Conservation (phyloP, 2,329 filamentous ascomycete species). For the Fusarium tanahbumbuense region DNA sequence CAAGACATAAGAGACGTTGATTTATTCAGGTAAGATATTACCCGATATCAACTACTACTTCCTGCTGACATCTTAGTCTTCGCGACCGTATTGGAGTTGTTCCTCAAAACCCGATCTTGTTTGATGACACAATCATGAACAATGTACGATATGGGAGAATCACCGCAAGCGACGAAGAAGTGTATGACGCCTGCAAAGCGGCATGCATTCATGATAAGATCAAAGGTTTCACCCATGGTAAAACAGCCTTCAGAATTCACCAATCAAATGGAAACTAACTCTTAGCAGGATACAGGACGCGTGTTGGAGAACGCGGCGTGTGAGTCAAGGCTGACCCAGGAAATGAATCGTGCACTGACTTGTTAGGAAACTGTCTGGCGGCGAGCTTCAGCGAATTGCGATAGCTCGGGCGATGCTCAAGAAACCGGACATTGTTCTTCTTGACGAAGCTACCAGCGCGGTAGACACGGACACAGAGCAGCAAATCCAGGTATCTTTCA, state of each 20-base stretch:
- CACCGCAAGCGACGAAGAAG: constrained; percentile 65
- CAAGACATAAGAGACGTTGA: constrained; percentile 68
- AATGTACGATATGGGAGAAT: constrained; percentile 69
- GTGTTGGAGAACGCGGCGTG: constrained; percentile 64
- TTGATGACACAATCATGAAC: constrained; percentile 69
- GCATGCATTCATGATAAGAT: constrained; percentile 71
- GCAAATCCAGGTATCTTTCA: constrained; percentile 72
- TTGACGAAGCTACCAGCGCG: constrained; percentile 83
- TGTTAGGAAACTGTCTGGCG: constrained; percentile 70
- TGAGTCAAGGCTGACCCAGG: constrained; percentile 41
- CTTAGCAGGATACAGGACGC: constrained; percentile 58
- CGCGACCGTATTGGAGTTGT: constrained; percentile 67
- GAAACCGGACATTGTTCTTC: constrained; percentile 77
- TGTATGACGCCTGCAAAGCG: constrained; percentile 65
- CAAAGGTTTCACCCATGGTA: constrained; percentile 63
- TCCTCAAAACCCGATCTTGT: constrained; percentile 66
- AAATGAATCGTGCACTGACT: constrained; percentile 34
- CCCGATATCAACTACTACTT: not conserved
- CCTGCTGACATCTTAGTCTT: constrained; percentile 54
- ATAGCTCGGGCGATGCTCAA: constrained; percentile 80
- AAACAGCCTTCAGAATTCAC: not conserved
- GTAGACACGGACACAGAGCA: constrained; percentile 78
- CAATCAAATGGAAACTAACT: constrained; percentile 19
- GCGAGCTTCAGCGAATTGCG: constrained; percentile 74
- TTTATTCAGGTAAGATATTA: constrained; percentile 55